Base-by-base conservation (phyloP, 1,284 basidiomycete genomes). In the Schizopora paradoxa region DNA sequence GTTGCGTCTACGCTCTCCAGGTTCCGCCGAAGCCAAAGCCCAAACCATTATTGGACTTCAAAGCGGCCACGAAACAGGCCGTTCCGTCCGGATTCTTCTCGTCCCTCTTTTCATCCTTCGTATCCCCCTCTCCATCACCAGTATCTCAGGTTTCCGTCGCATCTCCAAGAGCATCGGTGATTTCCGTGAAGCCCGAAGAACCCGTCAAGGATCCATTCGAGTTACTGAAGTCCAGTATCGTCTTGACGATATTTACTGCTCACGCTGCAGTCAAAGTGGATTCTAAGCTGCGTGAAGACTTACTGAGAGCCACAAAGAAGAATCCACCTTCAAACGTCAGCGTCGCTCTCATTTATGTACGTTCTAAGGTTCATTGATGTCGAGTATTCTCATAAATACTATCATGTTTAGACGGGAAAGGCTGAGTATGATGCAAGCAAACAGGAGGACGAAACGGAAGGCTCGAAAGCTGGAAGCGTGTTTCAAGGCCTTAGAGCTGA, bases 251-350 rank as follows among this genome's bases (percentile, higher is more conserved):
- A 25, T 94, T 89, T 57, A 82, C 87, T 19, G 92, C 89, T 0
- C 80, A 89, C 37, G 75, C 95, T 31, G 74, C 76, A 47, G 87
- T 96, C 16, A 74, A 71, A 14, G 68, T 94, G 2, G 81, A 86
- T 50, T 72, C 77, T 51, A 83, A 87, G 51, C 78, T 93, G 52
- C 74, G 77, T 1, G 63, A 73, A 2, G 95, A 98, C 62, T 73
- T 99, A 26, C 78, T 91, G 56, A 75, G 95, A 41, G 91, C 91
- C 6, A 99, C 94, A 0, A 97, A 97, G 76, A 99, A 99, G 72
- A 84, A 89, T 33, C 87, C 92, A 0, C 96, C 96, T 0, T 70
- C 68, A 6, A 76, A 71, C 44, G 80, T 94, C 59, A 82, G 77
- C 39, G 86, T 91, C 47, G 82, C 89, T 54, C 69, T 99, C 16